Conservation (phyloP, 306 rosid genomes). For the Cucumis cinereus region DNA sequence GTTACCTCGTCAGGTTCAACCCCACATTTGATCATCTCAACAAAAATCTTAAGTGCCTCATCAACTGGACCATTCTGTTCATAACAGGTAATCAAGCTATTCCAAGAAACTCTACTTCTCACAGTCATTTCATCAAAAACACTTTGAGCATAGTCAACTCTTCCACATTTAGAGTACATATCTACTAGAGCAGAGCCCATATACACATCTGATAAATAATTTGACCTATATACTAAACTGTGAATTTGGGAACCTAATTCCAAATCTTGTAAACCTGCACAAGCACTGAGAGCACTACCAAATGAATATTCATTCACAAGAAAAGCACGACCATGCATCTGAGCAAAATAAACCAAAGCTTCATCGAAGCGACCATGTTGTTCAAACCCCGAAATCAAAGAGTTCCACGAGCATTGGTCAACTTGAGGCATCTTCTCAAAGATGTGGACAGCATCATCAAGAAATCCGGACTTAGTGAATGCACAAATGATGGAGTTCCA, state of each 20-base stretch:
- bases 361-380: constrained; percentile 2
- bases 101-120: constrained; percentile 7
- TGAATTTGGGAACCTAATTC: constrained; percentile 11
- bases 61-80: constrained; percentile 10
- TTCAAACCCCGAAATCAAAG: constrained; percentile 9
- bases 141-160: constrained; percentile 5
- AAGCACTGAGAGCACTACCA: constrained; percentile 14
- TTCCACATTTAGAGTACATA: constrained; percentile 13
- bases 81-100: constrained; percentile 13
- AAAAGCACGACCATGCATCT: neutral
- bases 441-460: constrained; percentile 1
- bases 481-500: constrained; percentile 13
- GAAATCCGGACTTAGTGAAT: neutral
- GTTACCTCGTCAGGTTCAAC: constrained; percentile 9
- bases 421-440: constrained; percentile 6
- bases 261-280: constrained; percentile 12
- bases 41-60: constrained; percentile 5
- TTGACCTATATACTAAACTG: neutral
- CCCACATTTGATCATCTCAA: constrained; percentile 6
- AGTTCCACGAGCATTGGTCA: constrained; percentile 13
- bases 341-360: constrained; percentile 8
- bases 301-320: constrained; percentile 7
- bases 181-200: constrained; percentile 11
- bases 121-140: constrained; percentile 9
- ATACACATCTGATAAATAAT: constrained; percentile 6